phyloP scores from a whole-genome alignment of 345 rosid genomes.

The Camelina neglecta region DNA sequence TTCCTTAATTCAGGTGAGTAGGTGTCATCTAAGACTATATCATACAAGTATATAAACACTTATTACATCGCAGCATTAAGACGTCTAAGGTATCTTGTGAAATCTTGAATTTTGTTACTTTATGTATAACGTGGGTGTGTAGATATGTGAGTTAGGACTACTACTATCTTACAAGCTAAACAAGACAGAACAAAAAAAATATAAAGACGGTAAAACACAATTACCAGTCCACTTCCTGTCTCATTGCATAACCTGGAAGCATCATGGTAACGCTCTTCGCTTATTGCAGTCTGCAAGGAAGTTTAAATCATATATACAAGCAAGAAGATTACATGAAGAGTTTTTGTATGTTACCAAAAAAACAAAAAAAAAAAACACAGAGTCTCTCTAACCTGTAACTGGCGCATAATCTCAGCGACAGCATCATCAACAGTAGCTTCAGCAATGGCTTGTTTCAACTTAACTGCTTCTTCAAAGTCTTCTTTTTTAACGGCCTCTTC shows the following conservation, averaged over 20 bases:
- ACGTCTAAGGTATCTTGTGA: too few relatives aligned
- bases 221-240: slow-evolving; percentile 94
- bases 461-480: slow-evolving; percentile 88
- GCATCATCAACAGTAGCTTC: slow-evolving; percentile 72
- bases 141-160: background rate
- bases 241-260: slow-evolving; percentile 75
- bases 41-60: too few relatives aligned
- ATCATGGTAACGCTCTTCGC: slow-evolving; percentile 86
- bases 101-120: too few relatives aligned
- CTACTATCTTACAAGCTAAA: background rate
- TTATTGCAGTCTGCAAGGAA: slow-evolving; percentile 65
- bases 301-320: background rate
- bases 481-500: slow-evolving; percentile 88
- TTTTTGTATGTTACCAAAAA: slow-evolving; percentile 16
- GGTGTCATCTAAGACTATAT: background rate
- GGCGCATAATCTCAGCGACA: slow-evolving; percentile 79
- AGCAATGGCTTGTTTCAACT: slow-evolving; percentile 69
- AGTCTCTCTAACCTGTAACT: slow-evolving; percentile 62
- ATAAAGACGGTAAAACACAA: background rate
- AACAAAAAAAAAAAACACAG: background rate
- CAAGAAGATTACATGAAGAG: slow-evolving; percentile 10
- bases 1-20: background rate
- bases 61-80: too few relatives aligned
- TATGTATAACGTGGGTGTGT: background rate
- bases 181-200: background rate